phyloP scores from a whole-genome alignment of 2,329 filamentous ascomycete species.

The Fusarium sacchari region DNA sequence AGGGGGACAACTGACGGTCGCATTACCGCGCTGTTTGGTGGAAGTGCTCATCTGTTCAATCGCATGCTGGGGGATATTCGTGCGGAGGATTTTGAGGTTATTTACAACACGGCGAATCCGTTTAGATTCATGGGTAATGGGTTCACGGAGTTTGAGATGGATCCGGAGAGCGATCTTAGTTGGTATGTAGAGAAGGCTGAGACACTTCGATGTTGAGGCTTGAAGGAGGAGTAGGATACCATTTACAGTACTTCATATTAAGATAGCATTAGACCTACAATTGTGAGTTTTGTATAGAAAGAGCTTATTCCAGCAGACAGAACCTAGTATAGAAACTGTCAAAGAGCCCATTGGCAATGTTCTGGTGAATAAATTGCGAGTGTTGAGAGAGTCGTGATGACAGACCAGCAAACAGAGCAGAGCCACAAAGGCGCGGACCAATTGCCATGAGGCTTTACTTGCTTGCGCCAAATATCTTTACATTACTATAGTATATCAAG shows the following conservation, averaged over 20 bases:
- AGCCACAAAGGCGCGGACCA: not conserved
- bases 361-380: rapidly evolving
- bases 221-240: not conserved
- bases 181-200: constrained; percentile 41
- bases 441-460: not conserved
- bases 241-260: not conserved
- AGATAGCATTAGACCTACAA: not conserved
- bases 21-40: constrained; percentile 36
- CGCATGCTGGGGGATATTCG: constrained; percentile 36
- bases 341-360: no score
- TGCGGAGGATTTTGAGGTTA: constrained; percentile 36
- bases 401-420: not conserved
- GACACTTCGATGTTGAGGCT: not conserved
- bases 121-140: constrained; percentile 39
- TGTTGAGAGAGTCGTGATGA: no score
- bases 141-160: constrained; percentile 39
- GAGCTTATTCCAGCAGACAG: no score
- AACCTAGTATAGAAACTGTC: no score
- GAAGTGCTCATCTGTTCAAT: constrained; percentile 36
- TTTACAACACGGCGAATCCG: constrained; percentile 29
- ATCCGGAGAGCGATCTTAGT: constrained; percentile 31
- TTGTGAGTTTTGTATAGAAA: not conserved
- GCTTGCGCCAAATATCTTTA: rapidly evolving
- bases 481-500: constrained; percentile 10
- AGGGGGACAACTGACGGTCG: constrained; percentile 26